Conservation (phyloP, 1,284 basidiomycete species). For the Retiboletus flavoniger region DNA sequence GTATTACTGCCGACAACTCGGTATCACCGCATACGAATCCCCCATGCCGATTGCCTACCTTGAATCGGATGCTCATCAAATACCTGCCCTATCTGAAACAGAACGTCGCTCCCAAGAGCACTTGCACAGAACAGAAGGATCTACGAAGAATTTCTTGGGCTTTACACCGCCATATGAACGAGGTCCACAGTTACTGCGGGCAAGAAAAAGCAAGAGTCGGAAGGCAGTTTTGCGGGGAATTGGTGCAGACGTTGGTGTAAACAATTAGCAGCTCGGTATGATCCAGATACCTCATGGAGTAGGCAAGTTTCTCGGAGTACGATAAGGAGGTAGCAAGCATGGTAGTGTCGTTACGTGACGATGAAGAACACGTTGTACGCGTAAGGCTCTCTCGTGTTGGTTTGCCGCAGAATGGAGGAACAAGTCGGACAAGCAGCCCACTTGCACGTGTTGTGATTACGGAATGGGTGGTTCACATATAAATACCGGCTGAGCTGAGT, state of each 20-base stretch:
- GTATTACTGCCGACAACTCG: constrained; percentile 65
- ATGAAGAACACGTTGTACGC: constrained; percentile 18
- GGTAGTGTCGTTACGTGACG: constrained; percentile 1
- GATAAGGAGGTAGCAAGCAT: not conserved
- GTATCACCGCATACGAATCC: constrained; percentile 58
- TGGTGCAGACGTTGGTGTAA: constrained; percentile 30
- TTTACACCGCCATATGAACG: constrained; percentile 48
- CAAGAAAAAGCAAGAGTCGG: constrained; percentile 48
- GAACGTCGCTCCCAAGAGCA: not conserved
- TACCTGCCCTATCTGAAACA: constrained; percentile 14
- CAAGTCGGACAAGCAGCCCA: not conserved
- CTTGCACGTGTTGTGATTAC: constrained; percentile 27
- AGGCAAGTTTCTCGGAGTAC: constrained; percentile 8
- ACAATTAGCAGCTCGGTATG: constrained; percentile 5
- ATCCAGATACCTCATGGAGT: constrained; percentile 11
- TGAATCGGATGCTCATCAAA: constrained; percentile 38
- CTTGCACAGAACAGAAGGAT: not conserved
- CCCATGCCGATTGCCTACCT: constrained; percentile 56
- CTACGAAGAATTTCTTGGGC: constrained; percentile 40
- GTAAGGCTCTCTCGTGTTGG: constrained; percentile 6
- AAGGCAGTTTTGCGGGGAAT: constrained; percentile 47
- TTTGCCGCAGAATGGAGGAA: not conserved
- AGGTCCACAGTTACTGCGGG: constrained; percentile 38
- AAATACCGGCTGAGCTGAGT: constrained; percentile 19
- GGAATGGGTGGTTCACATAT: constrained; percentile 22